phyloP scores from a whole-genome alignment of 2,329 filamentous ascomycete genomes.

The Talaromyces sp. region DNA sequence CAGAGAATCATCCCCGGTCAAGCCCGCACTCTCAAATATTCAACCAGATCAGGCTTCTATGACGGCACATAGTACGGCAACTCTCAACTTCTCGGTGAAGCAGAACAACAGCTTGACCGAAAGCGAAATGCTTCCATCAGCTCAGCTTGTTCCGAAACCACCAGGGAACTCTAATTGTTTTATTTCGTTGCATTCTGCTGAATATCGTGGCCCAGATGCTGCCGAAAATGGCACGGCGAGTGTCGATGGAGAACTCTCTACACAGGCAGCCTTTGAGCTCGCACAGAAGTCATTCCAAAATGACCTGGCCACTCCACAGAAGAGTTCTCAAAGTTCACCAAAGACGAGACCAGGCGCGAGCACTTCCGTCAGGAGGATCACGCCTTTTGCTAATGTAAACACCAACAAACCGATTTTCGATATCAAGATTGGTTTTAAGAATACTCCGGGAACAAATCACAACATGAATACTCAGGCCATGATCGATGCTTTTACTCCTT shows the following conservation, averaged over 20 bases:
- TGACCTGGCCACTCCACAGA: slow-evolving; percentile 30
- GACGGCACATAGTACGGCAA: neutral
- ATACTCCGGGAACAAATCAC: slow-evolving; percentile 14
- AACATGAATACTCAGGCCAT: slow-evolving; percentile 38
- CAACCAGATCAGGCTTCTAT: slow-evolving; percentile 1
- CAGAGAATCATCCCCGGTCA: neutral
- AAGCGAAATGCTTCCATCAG: slow-evolving; percentile 31
- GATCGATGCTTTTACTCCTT: slow-evolving; percentile 38
- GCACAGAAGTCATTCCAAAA: slow-evolving; percentile 39
- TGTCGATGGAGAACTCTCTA: slow-evolving; percentile 33
- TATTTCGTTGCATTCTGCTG: slow-evolving; percentile 37
- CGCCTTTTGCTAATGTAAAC: slow-evolving; percentile 27
- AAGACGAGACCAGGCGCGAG: slow-evolving; percentile 7
- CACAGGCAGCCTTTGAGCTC: slow-evolving; percentile 35
- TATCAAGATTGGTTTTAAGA: slow-evolving; percentile 4
- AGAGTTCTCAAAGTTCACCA: neutral
- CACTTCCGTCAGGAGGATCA: slow-evolving; percentile 21
- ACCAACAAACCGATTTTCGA: slow-evolving; percentile 7
- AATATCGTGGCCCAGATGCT: slow-evolving; percentile 18
- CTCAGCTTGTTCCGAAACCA: slow-evolving; percentile 30
- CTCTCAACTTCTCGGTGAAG: neutral
- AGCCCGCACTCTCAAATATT: neutral
- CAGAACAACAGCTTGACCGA: neutral
- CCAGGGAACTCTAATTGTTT: slow-evolving; percentile 27
- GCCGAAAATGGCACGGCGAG: slow-evolving; percentile 20